Percentiles rank a stretch among this genome's conserved stretches.
These are phyloP conservation scores for Ustilago bromivora DNA, from an alignment of 1,284 basidiomycete species.

Conservation along the genomic window DNA sequence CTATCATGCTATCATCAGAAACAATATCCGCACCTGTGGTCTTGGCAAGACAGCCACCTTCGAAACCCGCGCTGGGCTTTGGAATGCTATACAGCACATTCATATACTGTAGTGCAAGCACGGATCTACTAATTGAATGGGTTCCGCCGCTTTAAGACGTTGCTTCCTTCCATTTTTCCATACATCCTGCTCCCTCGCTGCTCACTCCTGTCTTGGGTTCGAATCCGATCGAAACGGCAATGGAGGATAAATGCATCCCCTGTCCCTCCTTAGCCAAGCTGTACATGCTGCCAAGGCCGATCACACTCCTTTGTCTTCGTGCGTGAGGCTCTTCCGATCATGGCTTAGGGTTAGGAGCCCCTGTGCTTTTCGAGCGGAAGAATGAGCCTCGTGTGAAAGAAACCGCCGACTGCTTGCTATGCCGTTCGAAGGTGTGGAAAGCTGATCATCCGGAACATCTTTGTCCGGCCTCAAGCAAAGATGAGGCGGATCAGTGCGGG, in stretches of 20 bases:
- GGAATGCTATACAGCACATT: not conserved
- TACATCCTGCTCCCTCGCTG: not conserved
- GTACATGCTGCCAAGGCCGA: conserved; percentile 8
- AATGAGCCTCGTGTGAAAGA: not conserved
- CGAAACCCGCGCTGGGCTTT: not conserved
- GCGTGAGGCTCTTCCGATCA: not conserved
- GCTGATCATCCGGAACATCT: not conserved
- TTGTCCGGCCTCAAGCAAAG: not conserved
- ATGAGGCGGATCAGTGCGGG: not conserved
- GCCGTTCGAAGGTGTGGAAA: not conserved
- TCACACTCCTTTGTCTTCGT: conserved; percentile 2
- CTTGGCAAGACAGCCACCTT: not conserved
- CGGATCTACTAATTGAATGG: not conserved
- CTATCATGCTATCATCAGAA: not conserved
- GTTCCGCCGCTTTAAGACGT: not conserved
- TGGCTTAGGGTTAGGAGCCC: not conserved
- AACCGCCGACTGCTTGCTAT: not conserved
- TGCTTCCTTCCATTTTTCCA: not conserved
- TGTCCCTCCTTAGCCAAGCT: not conserved
- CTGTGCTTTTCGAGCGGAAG: not conserved
- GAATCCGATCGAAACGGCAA: conserved; percentile 1
- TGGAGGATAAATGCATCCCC: conserved; percentile 13
- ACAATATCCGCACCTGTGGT: not conserved
- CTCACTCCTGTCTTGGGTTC: not conserved
- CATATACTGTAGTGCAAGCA: not conserved